Evolutionary conservation across 148 eudicot genomes (phyloP).

Genomic region (Spergularia marina): DNA sequence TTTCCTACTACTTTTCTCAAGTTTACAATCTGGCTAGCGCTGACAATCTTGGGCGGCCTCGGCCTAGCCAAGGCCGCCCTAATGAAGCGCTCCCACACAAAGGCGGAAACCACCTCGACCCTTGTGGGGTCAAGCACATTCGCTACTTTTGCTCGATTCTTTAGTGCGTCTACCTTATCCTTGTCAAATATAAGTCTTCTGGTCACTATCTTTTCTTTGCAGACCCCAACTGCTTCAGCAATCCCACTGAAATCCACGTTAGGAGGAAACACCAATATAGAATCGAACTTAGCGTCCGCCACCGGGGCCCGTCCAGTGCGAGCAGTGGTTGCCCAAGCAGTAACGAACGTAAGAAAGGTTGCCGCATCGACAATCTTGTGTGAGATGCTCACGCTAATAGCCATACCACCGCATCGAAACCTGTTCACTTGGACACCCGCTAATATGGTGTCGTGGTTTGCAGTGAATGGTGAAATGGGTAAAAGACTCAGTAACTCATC

Average conservation of each 20-base stretch:
- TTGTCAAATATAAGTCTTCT: conserved; percentile 11
- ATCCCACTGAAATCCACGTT: not conserved
- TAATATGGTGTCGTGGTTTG: not conserved
- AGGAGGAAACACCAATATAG: conserved; percentile 8
- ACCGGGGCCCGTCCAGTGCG: not conserved
- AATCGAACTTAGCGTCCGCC: not conserved
- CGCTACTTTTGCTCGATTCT: not conserved
- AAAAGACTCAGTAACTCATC: conserved; percentile 1
- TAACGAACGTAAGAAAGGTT: conserved; percentile 18
- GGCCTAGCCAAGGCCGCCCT: not conserved
- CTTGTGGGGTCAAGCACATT: not conserved
- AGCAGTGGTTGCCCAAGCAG: conserved; percentile 33
- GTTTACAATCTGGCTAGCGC: not conserved
- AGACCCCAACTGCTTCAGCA: not conserved
- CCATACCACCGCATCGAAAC: conserved; percentile 33
- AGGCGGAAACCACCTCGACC: not conserved
- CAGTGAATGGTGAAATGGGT: not conserved
- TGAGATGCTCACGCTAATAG: conserved; percentile 23
- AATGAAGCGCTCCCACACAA: not conserved
- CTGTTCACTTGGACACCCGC: conserved; percentile 23
- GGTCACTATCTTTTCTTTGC: not conserved
- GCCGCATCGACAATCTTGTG: conserved; percentile 35
- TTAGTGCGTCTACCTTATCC: not conserved
- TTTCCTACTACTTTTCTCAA: not conserved
- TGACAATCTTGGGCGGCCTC: not conserved